A percentile compares a stretch with the other conserved stretches of the same genome.
phyloP scores from a whole-genome alignment of 1,284 basidiomycete species.

The Wolfiporia cocos region DNA sequence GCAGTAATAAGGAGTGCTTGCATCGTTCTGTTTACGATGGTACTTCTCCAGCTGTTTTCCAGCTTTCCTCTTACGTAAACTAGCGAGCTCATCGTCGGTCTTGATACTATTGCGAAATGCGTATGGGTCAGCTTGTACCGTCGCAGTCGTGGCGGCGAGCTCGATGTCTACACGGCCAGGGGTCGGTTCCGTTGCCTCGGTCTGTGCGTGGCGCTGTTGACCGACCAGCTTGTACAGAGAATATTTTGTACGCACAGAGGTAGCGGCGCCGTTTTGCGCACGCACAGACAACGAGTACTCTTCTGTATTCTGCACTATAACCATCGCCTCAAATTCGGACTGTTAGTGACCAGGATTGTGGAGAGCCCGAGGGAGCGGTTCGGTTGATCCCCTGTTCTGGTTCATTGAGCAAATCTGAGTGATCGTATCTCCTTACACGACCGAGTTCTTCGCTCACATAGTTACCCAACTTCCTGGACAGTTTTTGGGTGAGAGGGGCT shows the following conservation, averaged over 20 bases:
- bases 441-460: background rate
- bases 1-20: too few relatives aligned
- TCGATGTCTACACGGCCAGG: constrained; percentile 23
- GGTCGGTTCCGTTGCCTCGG: constrained; percentile 21
- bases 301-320: constrained; percentile 4
- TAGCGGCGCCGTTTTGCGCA: background rate
- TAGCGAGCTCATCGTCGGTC: constrained; percentile 52
- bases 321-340: background rate
- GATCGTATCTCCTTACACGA: constrained; percentile 1
- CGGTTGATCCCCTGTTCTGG: background rate
- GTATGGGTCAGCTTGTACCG: constrained; percentile 46
- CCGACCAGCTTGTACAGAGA: background rate
- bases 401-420: background rate
- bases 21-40: constrained; percentile 81
- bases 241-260: background rate
- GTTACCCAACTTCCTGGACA: background rate
- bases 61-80: constrained; percentile 50
- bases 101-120: constrained; percentile 51
- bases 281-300: background rate
- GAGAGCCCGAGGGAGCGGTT: constrained; percentile 1
- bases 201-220: background rate
- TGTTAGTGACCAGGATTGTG: background rate
- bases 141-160: constrained; percentile 8
- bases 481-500: background rate
- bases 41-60: constrained; percentile 66